A percentile compares a stretch with the other conserved stretches of the same genome.
phyloP scores from a whole-genome alignment of 192 early-diverging fungal genomes.

The Chytriomyces sp. region DNA sequence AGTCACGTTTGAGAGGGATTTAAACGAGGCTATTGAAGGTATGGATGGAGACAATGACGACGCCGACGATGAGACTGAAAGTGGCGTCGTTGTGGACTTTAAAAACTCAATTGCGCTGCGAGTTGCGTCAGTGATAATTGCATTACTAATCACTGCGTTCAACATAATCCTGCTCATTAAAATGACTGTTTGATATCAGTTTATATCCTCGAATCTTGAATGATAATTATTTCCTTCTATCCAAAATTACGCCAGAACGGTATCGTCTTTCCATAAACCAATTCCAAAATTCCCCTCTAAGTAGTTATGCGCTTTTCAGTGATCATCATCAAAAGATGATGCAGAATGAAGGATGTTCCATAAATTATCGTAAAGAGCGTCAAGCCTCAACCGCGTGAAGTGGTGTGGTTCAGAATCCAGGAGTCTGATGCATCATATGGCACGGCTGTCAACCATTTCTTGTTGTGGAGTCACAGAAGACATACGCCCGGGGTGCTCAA shows the following conservation, averaged over 20 bases:
- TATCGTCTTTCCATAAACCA: no score
- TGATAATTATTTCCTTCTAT: no score
- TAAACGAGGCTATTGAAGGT: slow-evolving; percentile 10
- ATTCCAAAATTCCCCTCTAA: no score
- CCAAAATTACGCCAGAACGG: no score
- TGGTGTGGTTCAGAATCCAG: slow-evolving; percentile 77
- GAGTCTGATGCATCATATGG: slow-evolving; percentile 48
- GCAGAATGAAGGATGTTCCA: slow-evolving; percentile 80
- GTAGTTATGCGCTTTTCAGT: slow-evolving; percentile 81
- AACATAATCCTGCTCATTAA: slow-evolving; percentile 39
- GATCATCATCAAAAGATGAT: slow-evolving; percentile 97
- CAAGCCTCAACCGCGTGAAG: slow-evolving; percentile 72
- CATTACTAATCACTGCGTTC: slow-evolving; percentile 36
- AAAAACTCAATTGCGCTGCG: not conserved
- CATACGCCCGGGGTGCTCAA: slow-evolving; percentile 72
- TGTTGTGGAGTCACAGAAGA: not conserved
- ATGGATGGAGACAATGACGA: not conserved
- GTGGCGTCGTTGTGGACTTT: slow-evolving; percentile 3
- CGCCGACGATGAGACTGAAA: not conserved
- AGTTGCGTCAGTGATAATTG: slow-evolving; percentile 25
- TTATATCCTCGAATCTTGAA: not conserved
- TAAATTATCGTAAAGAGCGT: slow-evolving; percentile 23
- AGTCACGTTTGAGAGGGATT: not conserved
- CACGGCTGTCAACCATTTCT: no score
- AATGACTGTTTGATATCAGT: slow-evolving; percentile 4